Evolutionary conservation across 2,329 filamentous ascomycete species (phyloP).

Genomic region (Byssothecium circinans): DNA sequence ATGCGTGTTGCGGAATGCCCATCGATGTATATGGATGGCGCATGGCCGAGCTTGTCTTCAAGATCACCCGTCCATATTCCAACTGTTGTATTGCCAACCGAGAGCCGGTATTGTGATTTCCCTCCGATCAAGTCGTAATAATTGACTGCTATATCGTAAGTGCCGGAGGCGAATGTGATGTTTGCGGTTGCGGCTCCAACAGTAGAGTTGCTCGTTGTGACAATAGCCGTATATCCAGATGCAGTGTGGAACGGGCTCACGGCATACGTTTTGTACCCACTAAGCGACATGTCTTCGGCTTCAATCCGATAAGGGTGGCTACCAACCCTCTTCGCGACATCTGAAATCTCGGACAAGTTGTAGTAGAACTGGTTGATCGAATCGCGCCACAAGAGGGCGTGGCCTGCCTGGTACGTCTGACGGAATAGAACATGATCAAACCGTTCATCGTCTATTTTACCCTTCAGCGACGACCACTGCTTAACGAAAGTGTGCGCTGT

Average conservation of each 20-base stretch:
- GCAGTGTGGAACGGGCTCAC: slow-evolving; percentile 64
- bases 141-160: slow-evolving; percentile 66
- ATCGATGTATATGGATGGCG: slow-evolving; percentile 61
- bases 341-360: slow-evolving; percentile 63
- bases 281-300: slow-evolving; percentile 65
- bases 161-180: slow-evolving; percentile 55
- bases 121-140: slow-evolving; percentile 68
- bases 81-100: slow-evolving; percentile 55
- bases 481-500: slow-evolving; percentile 61
- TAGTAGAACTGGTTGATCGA: slow-evolving; percentile 66
- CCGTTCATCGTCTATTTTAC: slow-evolving; percentile 61
- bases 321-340: slow-evolving; percentile 58
- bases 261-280: slow-evolving; percentile 57
- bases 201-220: slow-evolving; percentile 58
- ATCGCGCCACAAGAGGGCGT: slow-evolving; percentile 71
- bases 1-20: slow-evolving; percentile 66
- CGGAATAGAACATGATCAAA: slow-evolving; percentile 62
- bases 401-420: slow-evolving; percentile 67
- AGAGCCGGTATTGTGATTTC: slow-evolving; percentile 58
- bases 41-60: slow-evolving; percentile 63
- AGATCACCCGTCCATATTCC: slow-evolving; percentile 63
- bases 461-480: slow-evolving; percentile 58
- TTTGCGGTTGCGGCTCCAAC: slow-evolving; percentile 52
- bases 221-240: slow-evolving; percentile 57
- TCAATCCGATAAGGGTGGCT: slow-evolving; percentile 68